These are phyloP conservation scores for Xylaria castorea DNA, from an alignment of 495 filamentous ascomycete species.

Conservation along the genomic window DNA sequence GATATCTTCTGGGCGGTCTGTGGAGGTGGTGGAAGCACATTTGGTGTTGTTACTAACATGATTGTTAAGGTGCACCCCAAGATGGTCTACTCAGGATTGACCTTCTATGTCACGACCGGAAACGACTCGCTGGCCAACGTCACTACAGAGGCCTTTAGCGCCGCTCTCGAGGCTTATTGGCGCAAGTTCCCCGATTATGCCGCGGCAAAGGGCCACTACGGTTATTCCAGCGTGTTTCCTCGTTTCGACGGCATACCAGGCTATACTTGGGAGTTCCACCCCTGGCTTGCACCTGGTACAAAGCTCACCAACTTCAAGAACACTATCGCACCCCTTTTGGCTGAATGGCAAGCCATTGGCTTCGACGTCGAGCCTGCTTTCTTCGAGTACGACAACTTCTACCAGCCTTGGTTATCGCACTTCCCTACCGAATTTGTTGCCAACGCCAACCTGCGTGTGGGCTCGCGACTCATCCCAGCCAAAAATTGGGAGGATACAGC, in stretches of 20 bases:
- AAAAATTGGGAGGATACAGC: constrained; percentile 44
- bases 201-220: constrained; percentile 57
- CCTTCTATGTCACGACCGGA: constrained; percentile 40
- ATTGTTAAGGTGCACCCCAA: constrained; percentile 53
- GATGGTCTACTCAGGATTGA: constrained; percentile 48
- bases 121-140: constrained; percentile 35
- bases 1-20: constrained; percentile 73
- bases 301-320: constrained; percentile 49
- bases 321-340: constrained; percentile 55
- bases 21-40: constrained; percentile 66
- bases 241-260: constrained; percentile 41
- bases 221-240: constrained; percentile 51
- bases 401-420: constrained; percentile 51
- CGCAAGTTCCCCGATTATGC: constrained; percentile 54
- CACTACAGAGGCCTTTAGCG: constrained; percentile 57
- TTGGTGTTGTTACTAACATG: constrained; percentile 63
- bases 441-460: constrained; percentile 43
- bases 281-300: constrained; percentile 58
- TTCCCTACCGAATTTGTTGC: constrained; percentile 57
- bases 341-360: constrained; percentile 45
- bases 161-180: constrained; percentile 55
- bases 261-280: constrained; percentile 50
- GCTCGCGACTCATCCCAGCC: constrained; percentile 53
- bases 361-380: constrained; percentile 50
- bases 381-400: constrained; percentile 56